Conservation (phyloP, 2,329 filamentous ascomycete genomes). For the Sordariomycetes sp. region DNA sequence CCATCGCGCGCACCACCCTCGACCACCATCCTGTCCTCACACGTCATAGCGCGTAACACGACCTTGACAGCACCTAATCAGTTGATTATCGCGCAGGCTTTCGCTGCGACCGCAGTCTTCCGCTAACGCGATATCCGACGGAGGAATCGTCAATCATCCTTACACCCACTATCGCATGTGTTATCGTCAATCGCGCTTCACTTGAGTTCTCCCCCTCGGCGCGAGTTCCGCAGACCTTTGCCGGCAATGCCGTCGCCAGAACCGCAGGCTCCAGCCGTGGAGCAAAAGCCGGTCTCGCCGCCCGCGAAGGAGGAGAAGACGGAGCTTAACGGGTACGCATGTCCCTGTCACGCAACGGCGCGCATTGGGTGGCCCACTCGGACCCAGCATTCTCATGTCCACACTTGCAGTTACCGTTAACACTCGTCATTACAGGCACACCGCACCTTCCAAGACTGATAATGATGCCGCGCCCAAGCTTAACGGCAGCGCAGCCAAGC, state of each 20-base stretch:
- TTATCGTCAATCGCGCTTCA: neutral
- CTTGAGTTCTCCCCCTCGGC: neutral
- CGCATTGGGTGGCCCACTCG: neutral
- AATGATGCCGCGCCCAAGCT: constrained; percentile 11
- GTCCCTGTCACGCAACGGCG: neutral
- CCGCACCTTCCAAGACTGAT: constrained; percentile 8
- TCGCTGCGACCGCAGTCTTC: neutral
- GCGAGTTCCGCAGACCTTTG: constrained; percentile 10
- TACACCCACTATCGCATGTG: constrained; percentile 16
- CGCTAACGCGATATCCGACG: neutral
- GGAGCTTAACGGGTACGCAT: constrained; percentile 23
- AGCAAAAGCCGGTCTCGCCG: constrained; percentile 30
- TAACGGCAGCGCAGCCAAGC: constrained; percentile 12
- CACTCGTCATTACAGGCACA: constrained; percentile 10
- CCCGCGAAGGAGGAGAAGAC: constrained; percentile 16
- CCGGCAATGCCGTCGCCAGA: constrained; percentile 39
- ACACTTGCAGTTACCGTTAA: neutral
- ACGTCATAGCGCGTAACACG: neutral
- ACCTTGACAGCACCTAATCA: neutral
- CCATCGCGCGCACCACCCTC: neutral
- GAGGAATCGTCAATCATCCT: neutral
- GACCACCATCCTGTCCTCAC: neutral
- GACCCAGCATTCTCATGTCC: neutral
- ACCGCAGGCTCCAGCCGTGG: constrained; percentile 24
- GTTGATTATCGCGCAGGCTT: neutral